Evolutionary conservation across 169 alveolate species (phyloP), one percentile per base, ranked within the genome.

Genomic region (Theileria equi): DNA sequence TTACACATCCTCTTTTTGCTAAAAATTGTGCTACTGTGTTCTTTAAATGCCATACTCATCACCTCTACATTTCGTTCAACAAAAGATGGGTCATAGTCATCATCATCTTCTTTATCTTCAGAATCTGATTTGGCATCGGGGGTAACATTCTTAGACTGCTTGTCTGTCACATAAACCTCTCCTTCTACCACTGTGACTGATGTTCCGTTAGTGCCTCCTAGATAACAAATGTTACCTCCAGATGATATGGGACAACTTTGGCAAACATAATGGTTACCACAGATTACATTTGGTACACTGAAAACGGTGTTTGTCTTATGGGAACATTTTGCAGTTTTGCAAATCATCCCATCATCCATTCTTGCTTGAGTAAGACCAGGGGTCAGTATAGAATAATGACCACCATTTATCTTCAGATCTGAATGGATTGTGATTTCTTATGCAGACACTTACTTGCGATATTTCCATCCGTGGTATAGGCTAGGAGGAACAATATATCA

Each of bases 251-350:
- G 80, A 44, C 84, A 74, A 32, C 21, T 31, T 25, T 64, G 58
- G 49, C 84, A 74, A 6, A 63, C 40, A 13, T 59, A 47, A n/a
- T 64, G 58, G 36, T 38, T 64, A 17, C 84, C 84, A 38, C 84
- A 74, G 26, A 29, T 45, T 11, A 71, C 74, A 11, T 62, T 49
- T n/a, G 45, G 25, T 35, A 48, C 36, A 50, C 41, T 74, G 43
- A 44, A 64, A 3, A 41, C 50, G 13, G 71, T 35, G n/a, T 47
- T 34, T 10, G 69, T 61, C 25, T 48, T 26, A 17, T 38, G 21
- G 3, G 21, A 38, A 23, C 84, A 74, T n/a, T 69, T 69, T 1
- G 84, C 84, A 1, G 78, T 32, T 19, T 64, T 57, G 43, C 84
- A 74, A 0, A 74, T 65, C 28, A 47, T 21, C 32, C 45, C 48